Evolutionary conservation across 345 rosid genomes (phyloP), one percentile per base, ranked within the genome.

Genomic region (Hirschfeldia incana): DNA sequence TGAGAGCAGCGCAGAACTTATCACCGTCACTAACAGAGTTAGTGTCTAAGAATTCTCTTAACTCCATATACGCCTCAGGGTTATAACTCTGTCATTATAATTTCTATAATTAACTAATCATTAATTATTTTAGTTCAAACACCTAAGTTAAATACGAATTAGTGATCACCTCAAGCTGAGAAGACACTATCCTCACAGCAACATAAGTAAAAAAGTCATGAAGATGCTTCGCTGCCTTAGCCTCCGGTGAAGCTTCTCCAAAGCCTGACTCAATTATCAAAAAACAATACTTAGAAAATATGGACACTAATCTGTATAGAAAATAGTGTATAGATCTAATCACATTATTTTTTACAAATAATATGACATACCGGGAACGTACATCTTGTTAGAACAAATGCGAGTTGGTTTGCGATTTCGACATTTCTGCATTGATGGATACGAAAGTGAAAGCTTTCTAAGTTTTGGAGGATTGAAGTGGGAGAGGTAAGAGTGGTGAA

Each of bases 211-310:
- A 92, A 84, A 89, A 92, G 79, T 92, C 77, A 80, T 94, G 94
- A 61, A 90, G 89, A 78, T 94, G 89, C 17, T 81, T 84, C 4
- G 92, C 88, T 28, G 92, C 93, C 69, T 94, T 90, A 26, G 85
- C 85, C 78, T 94, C 98, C n/a, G 98, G 97, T 27, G 98, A 94
- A 37, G 88, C 97, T 78, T 89, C 96, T 74, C 94, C 96, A 76
- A 88, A 92, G 16, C 98, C 96, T 78, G 65, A 39, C 33, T 77
- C 11, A 65, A 33, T 53, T 28, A 27, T 10, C 32, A 3, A 21
- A 30, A 17, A 60, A 12, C 9, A 30, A 33, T 39, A 13, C n/a
- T 11, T 66, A 36, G 11, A 49, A 66, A 73, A 26, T 10, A 61
- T 4, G n/a, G 30, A 27, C 63, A 59, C 30, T 27, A 27, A 59